Percentiles rank a stretch among this genome's conserved stretches.
These are phyloP conservation scores for Epichloe scottii DNA, from an alignment of 2,329 filamentous ascomycete genomes.

Conservation along the genomic window DNA sequence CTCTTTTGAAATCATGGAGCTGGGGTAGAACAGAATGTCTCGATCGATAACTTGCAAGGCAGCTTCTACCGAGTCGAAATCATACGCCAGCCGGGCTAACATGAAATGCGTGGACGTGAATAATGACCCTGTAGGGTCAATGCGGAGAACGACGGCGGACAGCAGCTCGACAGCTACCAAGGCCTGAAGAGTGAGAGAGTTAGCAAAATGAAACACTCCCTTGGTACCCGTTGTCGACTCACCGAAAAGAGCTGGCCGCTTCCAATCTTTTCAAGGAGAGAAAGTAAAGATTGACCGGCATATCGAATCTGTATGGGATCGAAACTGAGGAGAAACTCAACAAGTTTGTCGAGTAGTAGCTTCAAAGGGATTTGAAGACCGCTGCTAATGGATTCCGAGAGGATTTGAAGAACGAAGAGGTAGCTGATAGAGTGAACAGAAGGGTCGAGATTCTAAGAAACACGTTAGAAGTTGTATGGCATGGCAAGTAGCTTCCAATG, in stretches of 20 bases:
- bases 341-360: slow-evolving; percentile 27
- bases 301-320: slow-evolving; percentile 41
- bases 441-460: slow-evolving; percentile 32
- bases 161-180: slow-evolving; percentile 32
- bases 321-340: slow-evolving; percentile 35
- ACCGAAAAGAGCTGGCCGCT: slow-evolving; percentile 30
- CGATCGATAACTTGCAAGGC: slow-evolving; percentile 51
- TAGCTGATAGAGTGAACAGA: slow-evolving; percentile 38
- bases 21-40: slow-evolving; percentile 53
- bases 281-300: slow-evolving; percentile 28
- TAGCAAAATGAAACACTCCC: neutral
- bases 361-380: slow-evolving; percentile 19
- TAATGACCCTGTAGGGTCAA: slow-evolving; percentile 54
- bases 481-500: neutral
- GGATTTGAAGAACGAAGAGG: slow-evolving; percentile 32
- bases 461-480: neutral
- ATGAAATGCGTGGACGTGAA: slow-evolving; percentile 52
- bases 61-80: slow-evolving; percentile 37
- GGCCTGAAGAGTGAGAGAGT: slow-evolving; percentile 22
- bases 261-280: slow-evolving; percentile 29
- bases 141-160: slow-evolving; percentile 42
- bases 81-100: slow-evolving; percentile 46
- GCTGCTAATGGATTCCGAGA: slow-evolving; percentile 16
- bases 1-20: slow-evolving; percentile 23
- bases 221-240: slow-evolving; percentile 9